Evolutionary conservation across 805 yeast genomes (phyloP).

Genomic region (Saccharomycopsis babjevae): DNA sequence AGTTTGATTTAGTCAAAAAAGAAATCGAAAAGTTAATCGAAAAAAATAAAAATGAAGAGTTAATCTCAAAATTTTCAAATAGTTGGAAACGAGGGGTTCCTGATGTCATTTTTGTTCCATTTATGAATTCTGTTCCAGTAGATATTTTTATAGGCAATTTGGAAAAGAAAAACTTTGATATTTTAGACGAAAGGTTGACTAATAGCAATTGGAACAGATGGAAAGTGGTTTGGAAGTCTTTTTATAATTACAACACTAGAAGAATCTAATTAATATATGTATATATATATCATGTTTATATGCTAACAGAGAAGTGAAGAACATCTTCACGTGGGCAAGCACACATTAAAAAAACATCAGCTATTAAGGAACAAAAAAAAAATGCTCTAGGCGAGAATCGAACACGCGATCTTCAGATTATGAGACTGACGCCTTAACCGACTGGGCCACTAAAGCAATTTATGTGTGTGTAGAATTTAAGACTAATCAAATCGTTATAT

Average conservation of each 20-base stretch:
- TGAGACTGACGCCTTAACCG: slow-evolving; percentile 85
- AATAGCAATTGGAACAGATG: slow-evolving; percentile 22
- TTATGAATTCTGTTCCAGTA: slow-evolving; percentile 58
- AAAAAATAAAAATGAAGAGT: slow-evolving; percentile 23
- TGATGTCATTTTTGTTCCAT: slow-evolving; percentile 58
- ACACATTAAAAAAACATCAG: too few relatives aligned
- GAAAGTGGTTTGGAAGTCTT: slow-evolving; percentile 23
- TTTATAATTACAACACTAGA: slow-evolving; percentile 21
- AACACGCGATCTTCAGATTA: slow-evolving; percentile 76
- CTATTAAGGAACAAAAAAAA: background rate
- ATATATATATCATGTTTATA: too few relatives aligned
- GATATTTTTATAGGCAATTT: slow-evolving; percentile 49
- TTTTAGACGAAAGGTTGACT: slow-evolving; percentile 25
- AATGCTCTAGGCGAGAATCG: slow-evolving; percentile 5
- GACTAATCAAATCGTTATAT: too few relatives aligned
- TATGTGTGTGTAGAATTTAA: too few relatives aligned
- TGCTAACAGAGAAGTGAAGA: too few relatives aligned
- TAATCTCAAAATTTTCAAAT: slow-evolving; percentile 23
- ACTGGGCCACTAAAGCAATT: slow-evolving; percentile 41
- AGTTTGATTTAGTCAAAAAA: slow-evolving; percentile 32
- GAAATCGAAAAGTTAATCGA: slow-evolving; percentile 28
- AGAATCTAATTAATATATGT: slow-evolving; percentile 6
- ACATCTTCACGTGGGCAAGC: too few relatives aligned
- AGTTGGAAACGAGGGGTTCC: slow-evolving; percentile 41
- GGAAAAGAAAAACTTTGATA: slow-evolving; percentile 56